Percentiles rank a stretch among this genome's conserved stretches.
phyloP scores from a whole-genome alignment of 208 protist species.

The Porcisia deanei region DNA sequence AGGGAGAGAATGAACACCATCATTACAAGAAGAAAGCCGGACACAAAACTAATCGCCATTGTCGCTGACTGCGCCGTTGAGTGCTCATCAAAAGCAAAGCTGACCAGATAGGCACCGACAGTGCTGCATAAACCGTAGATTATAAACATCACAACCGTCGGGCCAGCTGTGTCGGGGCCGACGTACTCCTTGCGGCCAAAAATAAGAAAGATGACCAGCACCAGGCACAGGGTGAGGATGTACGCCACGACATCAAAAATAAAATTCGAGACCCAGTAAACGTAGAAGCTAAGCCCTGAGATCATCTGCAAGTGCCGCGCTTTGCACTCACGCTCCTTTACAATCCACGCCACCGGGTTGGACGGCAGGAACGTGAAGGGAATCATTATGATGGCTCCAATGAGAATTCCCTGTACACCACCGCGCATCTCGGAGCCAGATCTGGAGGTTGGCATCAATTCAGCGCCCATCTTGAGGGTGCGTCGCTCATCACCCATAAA shows the following conservation, averaged over 20 bases:
- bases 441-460: conserved; percentile 40
- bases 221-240: conserved; percentile 54
- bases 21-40: conserved; percentile 76
- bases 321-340: conserved; percentile 80
- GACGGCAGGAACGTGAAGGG: conserved; percentile 76
- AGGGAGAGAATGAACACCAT: conserved; percentile 53
- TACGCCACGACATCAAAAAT: conserved; percentile 78
- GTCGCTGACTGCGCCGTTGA: conserved; percentile 64
- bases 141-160: conserved; percentile 53
- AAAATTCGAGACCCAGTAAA: conserved; percentile 87
- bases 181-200: conserved; percentile 72
- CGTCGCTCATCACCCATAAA: conserved; percentile 11
- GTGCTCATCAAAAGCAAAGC: conserved; percentile 68
- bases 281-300: conserved; percentile 52
- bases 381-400: conserved; percentile 64
- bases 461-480: conserved; percentile 14
- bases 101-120: conserved; percentile 50
- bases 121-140: conserved; percentile 64
- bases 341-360: conserved; percentile 67
- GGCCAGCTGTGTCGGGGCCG: conserved; percentile 29
- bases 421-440: conserved; percentile 22
- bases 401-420: conserved; percentile 48
- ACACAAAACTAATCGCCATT: conserved; percentile 74
- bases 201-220: conserved; percentile 64
- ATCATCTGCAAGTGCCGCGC: conserved; percentile 74